phyloP scores from a whole-genome alignment of 176 grass and related monocot genomes.

The Triticum urartu region DNA sequence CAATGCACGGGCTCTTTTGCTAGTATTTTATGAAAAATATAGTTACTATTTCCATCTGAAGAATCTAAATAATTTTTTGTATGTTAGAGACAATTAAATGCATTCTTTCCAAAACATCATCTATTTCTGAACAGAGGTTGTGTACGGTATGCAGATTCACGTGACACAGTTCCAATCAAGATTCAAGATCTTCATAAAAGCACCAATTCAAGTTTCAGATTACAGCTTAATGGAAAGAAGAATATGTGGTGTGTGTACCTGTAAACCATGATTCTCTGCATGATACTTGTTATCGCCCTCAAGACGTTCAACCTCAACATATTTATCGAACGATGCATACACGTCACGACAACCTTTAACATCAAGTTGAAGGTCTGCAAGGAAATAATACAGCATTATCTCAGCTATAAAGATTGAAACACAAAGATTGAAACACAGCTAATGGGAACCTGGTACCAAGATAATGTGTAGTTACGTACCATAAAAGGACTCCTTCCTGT shows the following conservation, averaged over 20 bases:
- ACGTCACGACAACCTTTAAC: conserved; percentile 87
- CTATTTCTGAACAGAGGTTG: neutral
- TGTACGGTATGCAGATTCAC: neutral
- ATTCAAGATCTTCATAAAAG: conserved; percentile 17
- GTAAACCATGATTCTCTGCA: conserved; percentile 78
- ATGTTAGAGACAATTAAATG: neutral
- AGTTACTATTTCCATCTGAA: neutral
- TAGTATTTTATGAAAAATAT: neutral
- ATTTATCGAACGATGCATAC: conserved; percentile 90
- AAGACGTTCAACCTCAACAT: conserved; percentile 93
- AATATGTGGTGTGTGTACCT: conserved; percentile 41
- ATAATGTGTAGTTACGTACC: conserved; percentile 38
- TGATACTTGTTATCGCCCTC: conserved; percentile 96
- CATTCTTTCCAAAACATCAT: neutral
- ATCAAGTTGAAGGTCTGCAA: conserved; percentile 89
- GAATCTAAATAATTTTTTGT: neutral
- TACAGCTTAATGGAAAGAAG: neutral
- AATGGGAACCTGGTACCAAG: conserved; percentile 32
- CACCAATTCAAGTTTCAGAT: conserved; percentile 6
- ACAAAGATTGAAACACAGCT: neutral
- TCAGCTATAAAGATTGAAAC: conserved; percentile 1
- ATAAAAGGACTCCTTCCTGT: conserved; percentile 90
- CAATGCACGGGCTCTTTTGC: too few relatives aligned
- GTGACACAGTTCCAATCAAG: neutral
- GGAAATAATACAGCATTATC: conserved; percentile 21